Base-by-base conservation (phyloP, 768 basidiomycete species). In the Kwoniella pini region DNA sequence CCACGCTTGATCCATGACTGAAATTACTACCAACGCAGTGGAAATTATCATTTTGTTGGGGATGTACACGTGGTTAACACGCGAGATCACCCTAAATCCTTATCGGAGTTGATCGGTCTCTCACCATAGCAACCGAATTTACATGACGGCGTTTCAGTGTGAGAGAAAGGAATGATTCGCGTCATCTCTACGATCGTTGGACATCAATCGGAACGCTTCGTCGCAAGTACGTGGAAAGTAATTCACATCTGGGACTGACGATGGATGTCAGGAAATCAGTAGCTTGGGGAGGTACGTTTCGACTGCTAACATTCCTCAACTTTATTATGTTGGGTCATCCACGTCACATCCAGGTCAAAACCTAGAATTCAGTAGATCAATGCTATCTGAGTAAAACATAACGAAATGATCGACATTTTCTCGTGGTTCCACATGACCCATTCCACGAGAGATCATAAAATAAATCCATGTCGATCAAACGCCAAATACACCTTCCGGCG, bases 41-140 rank as follows among this genome's bases (percentile, higher is more conserved):
- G 19, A 33, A 45, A 44, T 31, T 15, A 55, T 31, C 54, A 55
- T 44, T 44, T 44, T 42, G 54, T 57, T 57, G 55, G 55, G 55
- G 55, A 57, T 30, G 30, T 57, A 15, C 55, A 57, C 55, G 55
- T 49, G 44, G 19, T 1, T 2, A 4, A 12, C 28, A 30, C 55
- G 44, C 21, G 55, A 6, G 15, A 4, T 22, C 13, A 38, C 44
- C 55, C 55, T 36, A 28, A 15, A 15, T 46, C 13, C 1, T 15
- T 19, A 40, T 53, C 52, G 52, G 52, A 53, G 10, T 53, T 53
- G 19, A 39, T 42, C 48, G 48, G 48, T 50, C 48, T 31, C 48
- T 42, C 40, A 42, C 40, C 40, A 19, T 42, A 19, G 40, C 7
- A 10, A 13, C 19, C 40, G 40, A 12, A 10, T 42, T 42, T 12